Conservation (phyloP, 2,329 filamentous ascomycete species). For the Metarhizium humberi region DNA sequence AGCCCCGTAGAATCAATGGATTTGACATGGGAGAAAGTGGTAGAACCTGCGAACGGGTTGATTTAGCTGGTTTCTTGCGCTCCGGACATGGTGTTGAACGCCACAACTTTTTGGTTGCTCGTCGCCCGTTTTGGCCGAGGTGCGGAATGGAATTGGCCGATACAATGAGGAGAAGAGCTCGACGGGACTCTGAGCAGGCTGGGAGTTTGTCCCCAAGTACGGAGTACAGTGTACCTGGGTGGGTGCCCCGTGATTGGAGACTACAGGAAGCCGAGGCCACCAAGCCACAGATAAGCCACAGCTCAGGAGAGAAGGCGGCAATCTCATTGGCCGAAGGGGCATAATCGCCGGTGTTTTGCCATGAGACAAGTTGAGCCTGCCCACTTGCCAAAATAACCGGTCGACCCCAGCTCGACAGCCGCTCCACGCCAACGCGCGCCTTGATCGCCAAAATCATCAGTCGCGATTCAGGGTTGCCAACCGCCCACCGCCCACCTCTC, state of each 20-base stretch:
- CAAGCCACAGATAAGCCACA: not conserved
- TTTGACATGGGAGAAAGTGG: not conserved
- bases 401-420: conserved; percentile 2
- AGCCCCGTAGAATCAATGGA: not conserved
- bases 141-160: not conserved
- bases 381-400: conserved; percentile 7
- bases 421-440: conserved; percentile 9
- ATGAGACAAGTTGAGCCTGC: not conserved
- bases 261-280: not conserved
- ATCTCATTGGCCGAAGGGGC: not conserved
- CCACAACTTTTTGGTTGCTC: not conserved
- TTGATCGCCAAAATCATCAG: conserved; percentile 1
- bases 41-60: not conserved
- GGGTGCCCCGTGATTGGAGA: not conserved
- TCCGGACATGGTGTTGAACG: not conserved
- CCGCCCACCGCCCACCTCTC: conserved; percentile 2
- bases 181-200: not conserved
- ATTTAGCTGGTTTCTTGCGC: not conserved
- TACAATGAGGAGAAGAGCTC: not conserved
- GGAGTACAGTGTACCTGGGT: not conserved
- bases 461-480: conserved; percentile 3
- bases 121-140: not conserved
- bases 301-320: not conserved
- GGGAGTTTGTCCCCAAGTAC: not conserved
- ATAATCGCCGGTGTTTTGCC: not conserved